phyloP scores from a whole-genome alignment of 73 alveolate genomes.

The Paramecium biaurelia region DNA sequence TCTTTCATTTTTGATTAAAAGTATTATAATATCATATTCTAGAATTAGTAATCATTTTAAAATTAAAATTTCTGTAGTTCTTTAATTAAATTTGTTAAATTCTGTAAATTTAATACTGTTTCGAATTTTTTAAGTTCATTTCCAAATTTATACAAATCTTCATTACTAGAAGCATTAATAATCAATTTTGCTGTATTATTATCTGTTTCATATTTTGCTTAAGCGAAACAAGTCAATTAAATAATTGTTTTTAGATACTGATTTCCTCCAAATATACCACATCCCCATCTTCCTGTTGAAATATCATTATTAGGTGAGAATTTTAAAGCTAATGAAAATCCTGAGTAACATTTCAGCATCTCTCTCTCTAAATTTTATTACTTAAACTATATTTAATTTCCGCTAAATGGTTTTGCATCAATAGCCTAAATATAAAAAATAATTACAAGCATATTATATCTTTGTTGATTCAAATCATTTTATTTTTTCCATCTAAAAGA shows the following conservation, averaged over 20 bases:
- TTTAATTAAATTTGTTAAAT: neutral
- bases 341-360: conserved; percentile 42
- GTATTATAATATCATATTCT: neutral
- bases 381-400: neutral
- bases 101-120: neutral
- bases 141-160: neutral
- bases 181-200: neutral
- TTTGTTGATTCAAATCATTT: neutral
- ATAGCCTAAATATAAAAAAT: neutral
- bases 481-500: neutral
- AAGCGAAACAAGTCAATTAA: conserved; percentile 59
- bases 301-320: neutral
- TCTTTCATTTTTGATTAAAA: no score
- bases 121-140: neutral
- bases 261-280: conserved; percentile 79
- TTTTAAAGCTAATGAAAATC: conserved; percentile 66
- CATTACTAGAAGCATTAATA: neutral
- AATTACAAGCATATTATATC: neutral
- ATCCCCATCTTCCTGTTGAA: conserved; percentile 84
- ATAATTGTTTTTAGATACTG: conserved; percentile 67
- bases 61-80: neutral
- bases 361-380: conserved; percentile 54
- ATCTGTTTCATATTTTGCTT: neutral
- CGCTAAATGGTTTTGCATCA: neutral
- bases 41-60: neutral